Evolutionary conservation across 345 rosid genomes (phyloP).

Genomic region (Cardamine chenopodiifolia): DNA sequence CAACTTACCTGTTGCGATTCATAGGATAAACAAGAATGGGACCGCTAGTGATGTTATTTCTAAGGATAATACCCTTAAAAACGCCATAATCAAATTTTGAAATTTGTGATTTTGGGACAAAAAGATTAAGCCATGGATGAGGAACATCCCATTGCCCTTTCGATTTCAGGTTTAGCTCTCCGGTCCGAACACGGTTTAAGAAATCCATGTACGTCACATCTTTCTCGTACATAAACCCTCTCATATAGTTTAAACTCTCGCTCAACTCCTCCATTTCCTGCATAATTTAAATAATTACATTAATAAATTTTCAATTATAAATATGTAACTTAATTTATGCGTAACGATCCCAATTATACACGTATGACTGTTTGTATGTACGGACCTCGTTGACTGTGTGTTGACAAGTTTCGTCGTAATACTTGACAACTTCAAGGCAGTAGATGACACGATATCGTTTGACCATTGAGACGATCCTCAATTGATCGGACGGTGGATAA

Average conservation of each 20-base stretch:
- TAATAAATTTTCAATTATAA: background rate
- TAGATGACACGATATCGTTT: slow-evolving; percentile 56
- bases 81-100: slow-evolving; percentile 62
- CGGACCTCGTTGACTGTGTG: slow-evolving; percentile 52
- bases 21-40: slow-evolving; percentile 81
- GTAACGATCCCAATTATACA: background rate
- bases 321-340: background rate
- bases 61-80: slow-evolving; percentile 66
- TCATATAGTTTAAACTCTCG: slow-evolving; percentile 43
- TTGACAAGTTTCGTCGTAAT: slow-evolving; percentile 60
- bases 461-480: slow-evolving; percentile 57
- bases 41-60: slow-evolving; percentile 64
- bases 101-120: slow-evolving; percentile 79
- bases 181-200: slow-evolving; percentile 70
- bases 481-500: slow-evolving; percentile 56
- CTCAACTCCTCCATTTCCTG: slow-evolving; percentile 52
- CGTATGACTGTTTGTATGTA: slow-evolving; percentile 10
- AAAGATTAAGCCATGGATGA: slow-evolving; percentile 95
- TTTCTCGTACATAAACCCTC: slow-evolving; percentile 49
- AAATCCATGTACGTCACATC: slow-evolving; percentile 57
- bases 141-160: slow-evolving; percentile 89
- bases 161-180: slow-evolving; percentile 60
- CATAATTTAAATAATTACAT: background rate
- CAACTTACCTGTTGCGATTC: slow-evolving; percentile 68
- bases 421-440: slow-evolving; percentile 68